Evolutionary conservation across 169 alveolate species (phyloP).

Genomic region (Cyclospora cayetanensis): DNA sequence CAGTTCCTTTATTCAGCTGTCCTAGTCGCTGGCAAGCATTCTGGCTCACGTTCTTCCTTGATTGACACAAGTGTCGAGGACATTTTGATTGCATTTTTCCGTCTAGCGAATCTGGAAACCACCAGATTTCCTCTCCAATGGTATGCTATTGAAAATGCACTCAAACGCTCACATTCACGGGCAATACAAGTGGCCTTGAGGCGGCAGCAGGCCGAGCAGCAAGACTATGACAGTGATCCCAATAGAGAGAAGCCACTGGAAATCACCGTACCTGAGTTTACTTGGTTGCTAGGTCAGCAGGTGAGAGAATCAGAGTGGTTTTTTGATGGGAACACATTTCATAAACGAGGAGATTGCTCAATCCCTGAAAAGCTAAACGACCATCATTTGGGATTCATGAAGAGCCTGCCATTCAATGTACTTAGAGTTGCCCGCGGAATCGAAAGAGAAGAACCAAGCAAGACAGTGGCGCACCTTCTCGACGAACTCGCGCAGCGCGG

Average conservation of each 20-base stretch:
- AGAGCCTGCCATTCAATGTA: constrained; percentile 48
- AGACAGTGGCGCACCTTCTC: constrained; percentile 4
- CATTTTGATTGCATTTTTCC: constrained; percentile 33
- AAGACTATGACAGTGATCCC: constrained; percentile 16
- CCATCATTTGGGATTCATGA: constrained; percentile 14
- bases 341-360: background rate
- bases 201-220: constrained; percentile 22
- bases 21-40: constrained; percentile 46
- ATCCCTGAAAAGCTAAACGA: constrained; percentile 16
- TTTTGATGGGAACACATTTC: constrained; percentile 60
- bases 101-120: background rate
- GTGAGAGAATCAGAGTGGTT: constrained; percentile 31
- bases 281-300: constrained; percentile 24
- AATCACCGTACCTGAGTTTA: background rate
- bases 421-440: constrained; percentile 42
- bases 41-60: background rate
- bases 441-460: background rate
- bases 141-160: background rate
- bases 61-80: constrained; percentile 53
- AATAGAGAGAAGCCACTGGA: background rate
- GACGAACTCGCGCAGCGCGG: constrained; percentile 41
- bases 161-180: constrained; percentile 8
- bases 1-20: constrained; percentile 9
- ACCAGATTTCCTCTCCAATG: constrained; percentile 12
- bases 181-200: background rate